These are phyloP conservation scores for Boletus pseudopeckii DNA, from an alignment of 768 basidiomycete species.

Conservation along the genomic window DNA sequence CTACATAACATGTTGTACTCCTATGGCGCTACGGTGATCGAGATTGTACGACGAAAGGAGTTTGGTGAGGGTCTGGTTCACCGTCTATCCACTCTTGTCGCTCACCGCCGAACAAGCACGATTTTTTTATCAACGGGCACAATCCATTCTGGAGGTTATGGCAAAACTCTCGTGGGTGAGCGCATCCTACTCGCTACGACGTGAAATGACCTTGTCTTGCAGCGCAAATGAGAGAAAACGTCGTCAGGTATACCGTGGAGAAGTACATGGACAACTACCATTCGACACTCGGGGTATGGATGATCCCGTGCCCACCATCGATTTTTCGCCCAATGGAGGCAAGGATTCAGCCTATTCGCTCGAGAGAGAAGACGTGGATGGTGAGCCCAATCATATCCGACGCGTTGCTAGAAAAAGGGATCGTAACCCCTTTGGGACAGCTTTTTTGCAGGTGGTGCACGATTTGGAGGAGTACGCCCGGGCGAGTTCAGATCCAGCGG, in stretches of 20 bases:
- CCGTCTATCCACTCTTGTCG: background rate
- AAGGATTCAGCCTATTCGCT: constrained; percentile 63
- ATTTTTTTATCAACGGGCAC: constrained; percentile 79
- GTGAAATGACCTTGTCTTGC: constrained; percentile 6
- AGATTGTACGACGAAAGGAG: constrained; percentile 87
- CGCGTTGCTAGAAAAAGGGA: background rate
- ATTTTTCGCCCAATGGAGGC: constrained; percentile 70
- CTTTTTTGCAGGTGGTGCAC: constrained; percentile 56
- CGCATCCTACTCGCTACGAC: background rate
- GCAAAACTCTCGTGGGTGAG: constrained; percentile 77
- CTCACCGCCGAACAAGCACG: constrained; percentile 48
- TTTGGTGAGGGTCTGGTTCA: constrained; percentile 54
- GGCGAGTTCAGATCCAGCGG: constrained; percentile 41
- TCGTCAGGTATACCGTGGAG: constrained; percentile 79
- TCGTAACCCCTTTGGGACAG: constrained; percentile 35
- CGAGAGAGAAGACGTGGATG: constrained; percentile 65
- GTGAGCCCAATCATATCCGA: constrained; percentile 51
- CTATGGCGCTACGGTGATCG: constrained; percentile 87
- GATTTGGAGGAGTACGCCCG: constrained; percentile 60
- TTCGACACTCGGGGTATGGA: constrained; percentile 83
- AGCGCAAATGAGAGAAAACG: constrained; percentile 79
- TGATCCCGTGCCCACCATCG: constrained; percentile 72
- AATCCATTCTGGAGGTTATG: constrained; percentile 81
- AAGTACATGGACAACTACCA: constrained; percentile 82
- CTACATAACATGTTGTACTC: constrained; percentile 89